Base-by-base conservation (phyloP, 345 rosid species). In the Salix caprea region DNA sequence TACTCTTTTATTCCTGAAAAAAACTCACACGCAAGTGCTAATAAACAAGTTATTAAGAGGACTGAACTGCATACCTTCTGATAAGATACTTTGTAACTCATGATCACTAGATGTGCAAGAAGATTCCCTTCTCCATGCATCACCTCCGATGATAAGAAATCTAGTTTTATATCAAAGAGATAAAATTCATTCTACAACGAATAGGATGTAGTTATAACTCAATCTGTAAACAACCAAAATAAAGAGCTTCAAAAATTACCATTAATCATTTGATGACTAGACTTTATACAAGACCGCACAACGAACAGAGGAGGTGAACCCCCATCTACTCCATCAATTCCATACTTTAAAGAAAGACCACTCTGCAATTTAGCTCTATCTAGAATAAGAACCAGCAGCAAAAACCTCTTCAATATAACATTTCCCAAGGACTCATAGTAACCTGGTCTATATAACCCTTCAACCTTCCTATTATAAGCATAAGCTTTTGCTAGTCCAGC, bases 61-160 rank as follows among this genome's bases (percentile, higher is more conserved):
- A 82, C 19, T 60, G 65, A 71, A 85, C 73, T 4, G 67, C 39
- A 61, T 88, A 95, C 99, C 97, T 95, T 97, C 76, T 90, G 90
- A 75, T 91, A 89, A 72, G 91, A 89, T 70, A 91, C 84, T 85
- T 82, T 89, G 92, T 87, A 95, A 62, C 99, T 97, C 66, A 95
- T 56, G 78, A 88, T 85, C 86, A 79, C 85, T 28, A 95, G 89
- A 89, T 91, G 99, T n/a, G 96, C 89, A 28, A 91, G 86, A 73
- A 95, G 90, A 86, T 89, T 91, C 78, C 99, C 99, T 85, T 93
- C 97, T 79, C 99, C 99, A 46, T 86, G 97, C 99, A 91, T 95
- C 67, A 90, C 88, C 76, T 95, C 99, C 34, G 96, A 80, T 52
- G 99, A 83, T 78, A 95, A 80, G 73, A 95, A 86, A 77, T 91